Percentiles rank a stretch among this genome's conserved stretches.
phyloP scores from a whole-genome alignment of 305 asterid species.

The Fraxinus baroniana region DNA sequence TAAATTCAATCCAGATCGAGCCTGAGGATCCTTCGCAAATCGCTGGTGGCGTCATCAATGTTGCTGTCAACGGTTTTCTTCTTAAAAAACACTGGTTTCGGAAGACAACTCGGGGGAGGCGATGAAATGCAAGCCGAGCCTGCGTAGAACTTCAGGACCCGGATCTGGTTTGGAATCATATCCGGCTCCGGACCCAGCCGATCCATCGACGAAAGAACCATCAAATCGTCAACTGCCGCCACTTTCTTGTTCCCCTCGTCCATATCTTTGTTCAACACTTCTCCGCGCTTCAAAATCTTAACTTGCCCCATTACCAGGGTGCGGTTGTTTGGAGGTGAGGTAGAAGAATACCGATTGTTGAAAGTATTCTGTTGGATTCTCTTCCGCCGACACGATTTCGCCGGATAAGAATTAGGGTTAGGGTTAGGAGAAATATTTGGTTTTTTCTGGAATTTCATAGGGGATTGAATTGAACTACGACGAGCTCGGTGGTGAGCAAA shows the following conservation, averaged over 20 bases:
- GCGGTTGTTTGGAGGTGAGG: neutral
- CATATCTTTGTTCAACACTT: slow-evolving; percentile 1
- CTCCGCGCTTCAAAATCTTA: slow-evolving; percentile 27
- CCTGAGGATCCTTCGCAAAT: slow-evolving; percentile 29
- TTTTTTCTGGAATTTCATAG: slow-evolving; percentile 18
- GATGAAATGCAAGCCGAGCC: slow-evolving; percentile 22
- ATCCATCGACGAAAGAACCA: slow-evolving; percentile 15
- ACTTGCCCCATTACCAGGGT: slow-evolving; percentile 19
- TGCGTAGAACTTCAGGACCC: slow-evolving; percentile 15
- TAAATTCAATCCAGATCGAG: slow-evolving; percentile 20
- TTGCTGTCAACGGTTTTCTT: slow-evolving; percentile 6
- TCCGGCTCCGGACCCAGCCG: slow-evolving; percentile 22
- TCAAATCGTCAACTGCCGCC: neutral
- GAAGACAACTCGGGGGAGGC: slow-evolving; percentile 34
- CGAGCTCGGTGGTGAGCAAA: neutral
- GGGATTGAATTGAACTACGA: neutral
- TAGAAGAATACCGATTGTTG: neutral
- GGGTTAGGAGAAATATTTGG: neutral
- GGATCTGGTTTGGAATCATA: slow-evolving; percentile 18
- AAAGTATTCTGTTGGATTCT: slow-evolving; percentile 7
- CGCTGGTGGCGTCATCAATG: slow-evolving; percentile 16
- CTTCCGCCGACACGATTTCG: slow-evolving; percentile 4
- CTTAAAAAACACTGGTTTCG: slow-evolving; percentile 30
- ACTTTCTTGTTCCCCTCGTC: neutral
- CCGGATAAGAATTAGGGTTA: slow-evolving; percentile 1